Percentiles rank a stretch among this genome's conserved stretches.
Evolutionary conservation across 208 protist genomes (phyloP).

Genomic region (Trypanosoma melophagium): DNA sequence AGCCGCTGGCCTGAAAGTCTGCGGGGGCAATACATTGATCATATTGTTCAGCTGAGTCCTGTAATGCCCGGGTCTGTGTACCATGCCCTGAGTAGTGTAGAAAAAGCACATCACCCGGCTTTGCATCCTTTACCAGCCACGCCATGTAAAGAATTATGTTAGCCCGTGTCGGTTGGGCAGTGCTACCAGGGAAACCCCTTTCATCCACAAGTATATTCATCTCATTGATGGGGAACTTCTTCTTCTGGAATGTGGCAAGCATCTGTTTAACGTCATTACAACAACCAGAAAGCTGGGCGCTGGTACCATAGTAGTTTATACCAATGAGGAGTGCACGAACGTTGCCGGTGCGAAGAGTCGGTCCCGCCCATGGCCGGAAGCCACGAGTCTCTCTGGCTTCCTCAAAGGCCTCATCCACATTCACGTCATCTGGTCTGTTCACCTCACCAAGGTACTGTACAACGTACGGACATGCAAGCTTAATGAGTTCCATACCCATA

Average conservation of each 20-base stretch:
- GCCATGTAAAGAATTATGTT: constrained; percentile 78
- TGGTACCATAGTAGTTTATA: constrained; percentile 79
- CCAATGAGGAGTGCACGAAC: constrained; percentile 62
- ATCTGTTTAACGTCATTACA: constrained; percentile 69
- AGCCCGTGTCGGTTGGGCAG: constrained; percentile 42
- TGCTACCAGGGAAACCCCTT: constrained; percentile 39
- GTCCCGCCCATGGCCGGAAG: constrained; percentile 36
- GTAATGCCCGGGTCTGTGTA: constrained; percentile 42
- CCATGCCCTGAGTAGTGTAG: constrained; percentile 86
- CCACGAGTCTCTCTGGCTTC: constrained; percentile 33
- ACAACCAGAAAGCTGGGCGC: constrained; percentile 59
- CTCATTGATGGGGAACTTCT: constrained; percentile 44
- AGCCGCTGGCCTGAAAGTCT: constrained; percentile 55
- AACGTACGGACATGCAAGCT: constrained; percentile 45
- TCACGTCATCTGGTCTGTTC: constrained; percentile 30
- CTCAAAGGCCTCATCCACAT: constrained; percentile 51
- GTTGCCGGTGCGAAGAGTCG: constrained; percentile 30
- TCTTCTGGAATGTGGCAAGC: constrained; percentile 62
- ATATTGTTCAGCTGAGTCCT: constrained; percentile 62
- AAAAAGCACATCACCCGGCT: constrained; percentile 79
- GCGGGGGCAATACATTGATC: constrained; percentile 73
- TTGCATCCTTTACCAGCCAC: constrained; percentile 63
- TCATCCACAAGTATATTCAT: constrained; percentile 76
- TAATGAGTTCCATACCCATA: constrained; percentile 38
- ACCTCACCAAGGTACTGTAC: constrained; percentile 57